phyloP scores from a whole-genome alignment of 495 filamentous ascomycete species.

The Zalerion maritima region DNA sequence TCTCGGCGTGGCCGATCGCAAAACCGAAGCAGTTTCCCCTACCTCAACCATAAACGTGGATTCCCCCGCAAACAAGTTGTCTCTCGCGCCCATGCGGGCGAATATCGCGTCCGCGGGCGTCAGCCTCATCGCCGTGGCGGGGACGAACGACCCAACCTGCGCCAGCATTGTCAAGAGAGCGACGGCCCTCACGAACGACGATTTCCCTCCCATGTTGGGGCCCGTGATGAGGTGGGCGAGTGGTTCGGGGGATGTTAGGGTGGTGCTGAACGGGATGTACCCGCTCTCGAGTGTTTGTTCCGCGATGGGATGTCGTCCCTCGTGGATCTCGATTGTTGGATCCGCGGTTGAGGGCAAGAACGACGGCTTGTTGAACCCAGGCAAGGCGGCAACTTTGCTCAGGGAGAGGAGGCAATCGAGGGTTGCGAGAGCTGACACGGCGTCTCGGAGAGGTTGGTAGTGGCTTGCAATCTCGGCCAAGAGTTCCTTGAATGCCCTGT shows the following conservation, averaged over 20 bases:
- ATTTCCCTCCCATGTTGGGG: conserved; percentile 98
- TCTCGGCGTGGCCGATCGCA: conserved; percentile 69
- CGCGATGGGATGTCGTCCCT: conserved; percentile 89
- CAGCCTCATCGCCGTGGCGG: conserved; percentile 55
- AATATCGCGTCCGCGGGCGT: conserved; percentile 85
- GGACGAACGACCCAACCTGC: conserved; percentile 90
- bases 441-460: conserved; percentile 83
- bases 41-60: conserved; percentile 98
- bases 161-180: conserved; percentile 88
- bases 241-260: conserved; percentile 41
- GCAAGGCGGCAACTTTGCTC: conserved; percentile 65
- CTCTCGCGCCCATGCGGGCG: conserved; percentile 92
- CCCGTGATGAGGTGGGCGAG: conserved; percentile 84
- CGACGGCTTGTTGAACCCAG: conserved; percentile 78
- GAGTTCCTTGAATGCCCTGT: conserved; percentile 60
- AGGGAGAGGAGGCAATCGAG: conserved; percentile 86
- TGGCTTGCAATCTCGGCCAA: conserved; percentile 58
- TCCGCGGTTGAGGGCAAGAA: conserved; percentile 46
- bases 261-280: conserved; percentile 86
- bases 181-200: conserved; percentile 80
- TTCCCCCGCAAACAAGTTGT: conserved; percentile 93
- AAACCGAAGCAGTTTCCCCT: conserved; percentile 76
- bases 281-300: conserved; percentile 74
- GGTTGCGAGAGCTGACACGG: conserved; percentile 68
- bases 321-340: conserved; percentile 53